Percentiles rank a stretch among this genome's conserved stretches.
Conservation (phyloP, 2,329 filamentous ascomycete species). For the Cladosporium sp. region DNA sequence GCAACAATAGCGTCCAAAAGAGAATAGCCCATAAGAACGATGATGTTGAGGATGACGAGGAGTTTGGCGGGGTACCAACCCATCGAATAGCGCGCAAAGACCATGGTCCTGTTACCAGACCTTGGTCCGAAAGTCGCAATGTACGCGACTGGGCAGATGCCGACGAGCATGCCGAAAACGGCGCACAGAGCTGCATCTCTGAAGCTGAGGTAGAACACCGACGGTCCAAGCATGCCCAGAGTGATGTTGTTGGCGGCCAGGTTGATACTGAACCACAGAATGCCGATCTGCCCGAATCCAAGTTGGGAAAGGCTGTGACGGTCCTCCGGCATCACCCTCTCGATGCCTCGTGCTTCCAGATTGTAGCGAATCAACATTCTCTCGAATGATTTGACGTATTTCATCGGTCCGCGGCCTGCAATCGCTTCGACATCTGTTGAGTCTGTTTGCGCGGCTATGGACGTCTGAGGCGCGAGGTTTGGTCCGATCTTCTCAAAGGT, state of each 20-base stretch:
- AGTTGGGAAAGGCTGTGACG: conserved; percentile 48
- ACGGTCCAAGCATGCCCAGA: conserved; percentile 58
- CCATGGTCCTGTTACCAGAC: conserved; percentile 59
- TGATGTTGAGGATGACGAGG: conserved; percentile 57
- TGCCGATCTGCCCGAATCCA: conserved; percentile 52
- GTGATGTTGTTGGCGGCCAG: conserved; percentile 60
- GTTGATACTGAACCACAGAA: conserved; percentile 60
- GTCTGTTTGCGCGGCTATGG: background rate
- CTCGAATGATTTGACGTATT: conserved; percentile 31
- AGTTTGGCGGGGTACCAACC: conserved; percentile 63
- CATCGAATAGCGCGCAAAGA: conserved; percentile 57
- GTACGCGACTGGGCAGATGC: conserved; percentile 53
- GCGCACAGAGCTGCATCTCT: conserved; percentile 52
- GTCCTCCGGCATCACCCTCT: conserved; percentile 52
- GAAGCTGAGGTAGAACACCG: conserved; percentile 55
- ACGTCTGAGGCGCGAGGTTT: conserved; percentile 3
- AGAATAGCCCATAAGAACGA: conserved; percentile 55
- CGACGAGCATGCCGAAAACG: conserved; percentile 54
- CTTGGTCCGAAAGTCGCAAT: conserved; percentile 58
- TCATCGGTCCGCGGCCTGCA: conserved; percentile 4
- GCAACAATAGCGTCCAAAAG: conserved; percentile 62
- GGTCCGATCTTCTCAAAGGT: conserved; percentile 3
- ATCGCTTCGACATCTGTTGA: conserved; percentile 1
- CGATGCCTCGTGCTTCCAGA: conserved; percentile 56
- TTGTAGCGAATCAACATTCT: conserved; percentile 46